These are phyloP conservation scores for Lentinula detonsa DNA, from an alignment of 768 basidiomycete genomes.

Conservation along the genomic window DNA sequence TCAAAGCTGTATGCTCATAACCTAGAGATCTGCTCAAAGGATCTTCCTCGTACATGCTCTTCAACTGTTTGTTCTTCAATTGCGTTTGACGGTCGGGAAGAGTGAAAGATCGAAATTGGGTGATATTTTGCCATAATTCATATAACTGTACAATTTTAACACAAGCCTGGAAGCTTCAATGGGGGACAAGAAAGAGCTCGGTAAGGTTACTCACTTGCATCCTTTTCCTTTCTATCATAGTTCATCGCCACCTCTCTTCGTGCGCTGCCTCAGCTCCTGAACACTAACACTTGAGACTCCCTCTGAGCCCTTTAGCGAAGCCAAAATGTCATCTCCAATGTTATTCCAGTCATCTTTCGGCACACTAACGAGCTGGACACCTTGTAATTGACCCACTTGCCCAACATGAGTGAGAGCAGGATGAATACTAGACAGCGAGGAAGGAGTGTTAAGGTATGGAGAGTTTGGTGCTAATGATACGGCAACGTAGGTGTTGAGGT, in stretches of 20 bases:
- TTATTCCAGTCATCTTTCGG: conserved; percentile 31
- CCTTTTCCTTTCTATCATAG: conserved; percentile 12
- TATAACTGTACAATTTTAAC: no score
- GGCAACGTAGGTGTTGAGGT: conserved; percentile 35
- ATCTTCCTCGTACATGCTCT: no score
- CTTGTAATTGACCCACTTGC: conserved; percentile 32
- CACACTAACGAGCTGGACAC: conserved; percentile 40
- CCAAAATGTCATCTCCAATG: conserved; percentile 23
- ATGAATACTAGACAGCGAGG: conserved; percentile 23
- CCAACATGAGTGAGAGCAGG: conserved; percentile 31
- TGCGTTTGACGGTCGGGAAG: no score
- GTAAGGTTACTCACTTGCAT: neutral
- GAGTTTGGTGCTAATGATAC: conserved; percentile 33
- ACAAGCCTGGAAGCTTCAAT: no score
- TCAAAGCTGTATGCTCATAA: no score
- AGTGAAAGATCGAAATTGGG: no score
- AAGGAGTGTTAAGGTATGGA: conserved; percentile 23
- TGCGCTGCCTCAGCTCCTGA: conserved; percentile 27
- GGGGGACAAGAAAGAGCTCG: neutral
- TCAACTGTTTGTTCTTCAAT: no score
- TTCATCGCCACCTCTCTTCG: conserved; percentile 30
- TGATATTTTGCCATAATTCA: no score
- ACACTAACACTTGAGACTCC: conserved; percentile 32
- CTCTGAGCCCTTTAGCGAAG: conserved; percentile 18
- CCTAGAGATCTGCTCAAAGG: no score